phyloP scores from a whole-genome alignment of 2,329 filamentous ascomycete genomes.

The Xylaria sp. region DNA sequence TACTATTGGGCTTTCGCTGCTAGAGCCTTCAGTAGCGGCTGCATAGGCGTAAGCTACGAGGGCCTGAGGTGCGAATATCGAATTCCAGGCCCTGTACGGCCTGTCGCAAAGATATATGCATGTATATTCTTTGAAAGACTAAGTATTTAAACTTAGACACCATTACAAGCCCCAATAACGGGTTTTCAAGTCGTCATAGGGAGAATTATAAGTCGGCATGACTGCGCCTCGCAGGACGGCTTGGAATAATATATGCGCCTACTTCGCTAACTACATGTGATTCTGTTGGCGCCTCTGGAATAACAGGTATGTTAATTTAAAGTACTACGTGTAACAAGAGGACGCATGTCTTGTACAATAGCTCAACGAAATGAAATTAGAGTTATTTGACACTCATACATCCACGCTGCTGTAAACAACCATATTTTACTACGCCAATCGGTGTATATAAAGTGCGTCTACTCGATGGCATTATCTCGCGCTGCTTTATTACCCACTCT shows the following conservation, averaged over 20 bases:
- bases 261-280: background rate
- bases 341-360: background rate
- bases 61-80: slow-evolving; percentile 9
- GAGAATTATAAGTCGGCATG: slow-evolving; percentile 10
- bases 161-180: slow-evolving; percentile 2
- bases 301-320: background rate
- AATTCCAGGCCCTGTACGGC: background rate
- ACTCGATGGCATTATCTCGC: slow-evolving; percentile 16
- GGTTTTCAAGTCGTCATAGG: slow-evolving; percentile 3
- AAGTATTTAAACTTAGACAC: slow-evolving; percentile 2
- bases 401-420: background rate
- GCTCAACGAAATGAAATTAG: background rate
- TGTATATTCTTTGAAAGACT: background rate
- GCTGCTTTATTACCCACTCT: slow-evolving; percentile 28
- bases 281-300: background rate
- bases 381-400: background rate
- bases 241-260: background rate
- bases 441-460: background rate
- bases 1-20: slow-evolving; percentile 12
- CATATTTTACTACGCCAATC: background rate
- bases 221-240: background rate
- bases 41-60: slow-evolving; percentile 4
- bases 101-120: slow-evolving; percentile 2
- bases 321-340: background rate
- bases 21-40: background rate